phyloP scores from a whole-genome alignment of 805 yeast species.

The Kodamaea lidongshanica region DNA sequence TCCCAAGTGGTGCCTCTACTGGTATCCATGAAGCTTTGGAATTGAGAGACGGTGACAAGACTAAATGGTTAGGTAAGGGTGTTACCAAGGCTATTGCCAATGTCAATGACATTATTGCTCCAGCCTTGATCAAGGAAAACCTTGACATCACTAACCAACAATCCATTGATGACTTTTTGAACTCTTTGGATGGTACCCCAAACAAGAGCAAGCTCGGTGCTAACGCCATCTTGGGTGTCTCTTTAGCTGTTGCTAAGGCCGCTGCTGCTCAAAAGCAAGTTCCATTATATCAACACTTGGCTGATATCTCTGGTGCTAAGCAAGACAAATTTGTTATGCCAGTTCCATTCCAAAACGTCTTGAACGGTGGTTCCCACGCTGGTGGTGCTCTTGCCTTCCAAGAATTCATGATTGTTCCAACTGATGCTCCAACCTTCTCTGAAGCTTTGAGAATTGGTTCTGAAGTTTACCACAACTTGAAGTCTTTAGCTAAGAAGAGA shows the following conservation, averaged over 20 bases:
- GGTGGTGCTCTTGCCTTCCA: constrained; percentile 99
- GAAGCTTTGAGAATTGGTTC: constrained; percentile 97
- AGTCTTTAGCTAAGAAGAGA: constrained; percentile 84
- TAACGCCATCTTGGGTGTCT: constrained; percentile 96
- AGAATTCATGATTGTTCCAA: constrained; percentile 99
- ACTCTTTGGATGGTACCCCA: constrained; percentile 88
- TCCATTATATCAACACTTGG: constrained; percentile 89
- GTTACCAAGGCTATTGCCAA: constrained; percentile 93
- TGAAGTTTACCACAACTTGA: constrained; percentile 96
- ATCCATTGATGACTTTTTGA: constrained; percentile 79
- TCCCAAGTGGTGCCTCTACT: constrained; percentile 99
- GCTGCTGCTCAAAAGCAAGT: constrained; percentile 95
- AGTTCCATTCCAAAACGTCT: constrained; percentile 98
- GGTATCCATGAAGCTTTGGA: constrained; percentile 98
- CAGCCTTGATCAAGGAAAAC: constrained; percentile 78
- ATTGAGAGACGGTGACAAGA: constrained; percentile 96
- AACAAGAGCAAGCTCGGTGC: constrained; percentile 98
- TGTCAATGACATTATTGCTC: constrained; percentile 92
- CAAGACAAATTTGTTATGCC: constrained; percentile 87
- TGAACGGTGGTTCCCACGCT: constrained; percentile 99
- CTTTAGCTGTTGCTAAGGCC: constrained; percentile 94
- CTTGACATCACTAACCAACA: constrained; percentile 82
- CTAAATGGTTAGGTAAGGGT: constrained; percentile 99
- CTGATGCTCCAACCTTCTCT: constrained; percentile 81
- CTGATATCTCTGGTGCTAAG: constrained; percentile 68